These are phyloP conservation scores for Hymenoscyphus occultus DNA, from an alignment of 2,329 filamentous ascomycete genomes.

Conservation along the genomic window DNA sequence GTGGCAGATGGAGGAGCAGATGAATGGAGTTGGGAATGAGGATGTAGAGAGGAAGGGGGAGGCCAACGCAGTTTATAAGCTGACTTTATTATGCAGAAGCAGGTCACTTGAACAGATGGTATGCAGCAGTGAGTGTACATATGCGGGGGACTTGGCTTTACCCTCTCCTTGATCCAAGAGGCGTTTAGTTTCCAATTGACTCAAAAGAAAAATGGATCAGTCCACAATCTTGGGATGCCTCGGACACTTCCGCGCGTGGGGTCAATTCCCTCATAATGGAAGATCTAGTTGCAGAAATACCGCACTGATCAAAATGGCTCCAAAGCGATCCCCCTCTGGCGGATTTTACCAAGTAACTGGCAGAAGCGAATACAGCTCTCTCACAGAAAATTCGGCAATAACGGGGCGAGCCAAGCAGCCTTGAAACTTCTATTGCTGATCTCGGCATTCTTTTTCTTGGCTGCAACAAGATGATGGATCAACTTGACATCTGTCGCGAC, in stretches of 20 bases:
- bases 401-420: background rate
- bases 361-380: background rate
- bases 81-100: background rate
- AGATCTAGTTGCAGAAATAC: background rate
- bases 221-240: constrained; percentile 1
- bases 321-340: background rate
- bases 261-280: background rate
- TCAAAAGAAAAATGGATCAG: constrained; percentile 5
- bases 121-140: constrained; percentile 2
- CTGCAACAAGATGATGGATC: background rate
- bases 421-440: background rate
- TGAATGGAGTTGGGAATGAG: background rate
- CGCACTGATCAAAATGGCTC: background rate
- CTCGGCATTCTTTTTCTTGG: background rate
- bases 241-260: constrained; percentile 5
- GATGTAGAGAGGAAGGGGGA: constrained; percentile 2
- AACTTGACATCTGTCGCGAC: background rate
- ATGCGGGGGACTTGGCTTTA: background rate
- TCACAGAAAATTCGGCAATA: background rate
- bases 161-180: background rate
- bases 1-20: background rate
- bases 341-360: background rate
- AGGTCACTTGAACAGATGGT: background rate
- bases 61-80: background rate
- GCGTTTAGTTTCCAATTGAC: background rate